These are phyloP conservation scores for Chrysoporthe deuterocubensis DNA, from an alignment of 2,329 filamentous ascomycete genomes.

Conservation along the genomic window DNA sequence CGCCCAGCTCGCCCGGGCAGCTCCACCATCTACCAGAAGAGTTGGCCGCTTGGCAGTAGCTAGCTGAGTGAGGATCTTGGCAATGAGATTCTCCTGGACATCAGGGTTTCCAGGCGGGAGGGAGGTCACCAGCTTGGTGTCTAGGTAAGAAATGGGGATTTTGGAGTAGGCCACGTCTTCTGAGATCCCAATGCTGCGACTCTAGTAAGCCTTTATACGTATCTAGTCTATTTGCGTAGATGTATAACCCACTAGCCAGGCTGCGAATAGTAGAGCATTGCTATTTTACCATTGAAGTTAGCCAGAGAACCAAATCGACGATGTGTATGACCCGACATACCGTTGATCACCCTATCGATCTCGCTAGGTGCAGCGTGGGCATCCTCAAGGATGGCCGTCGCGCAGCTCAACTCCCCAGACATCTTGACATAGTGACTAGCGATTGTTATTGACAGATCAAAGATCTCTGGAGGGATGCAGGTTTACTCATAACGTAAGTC, in stretches of 20 bases:
- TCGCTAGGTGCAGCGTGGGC: conserved; percentile 57
- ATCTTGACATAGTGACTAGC: conserved; percentile 68
- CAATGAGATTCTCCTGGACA: not conserved
- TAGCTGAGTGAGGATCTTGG: conserved; percentile 39
- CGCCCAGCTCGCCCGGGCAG: conserved; percentile 60
- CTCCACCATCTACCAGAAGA: conserved; percentile 67
- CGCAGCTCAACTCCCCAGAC: conserved; percentile 60
- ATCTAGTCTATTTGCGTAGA: not conserved
- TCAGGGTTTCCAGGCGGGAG: not conserved
- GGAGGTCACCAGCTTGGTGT: not conserved
- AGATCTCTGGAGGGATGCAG: not conserved
- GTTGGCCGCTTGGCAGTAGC: conserved; percentile 62
- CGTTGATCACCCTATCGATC: conserved; percentile 64
- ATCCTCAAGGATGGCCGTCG: conserved; percentile 59
- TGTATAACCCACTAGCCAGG: not conserved
- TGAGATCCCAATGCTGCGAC: not conserved
- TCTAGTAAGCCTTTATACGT: not conserved
- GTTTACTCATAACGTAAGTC: conserved; percentile 53
- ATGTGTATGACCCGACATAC: conserved; percentile 34
- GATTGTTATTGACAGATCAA: conserved; percentile 1
- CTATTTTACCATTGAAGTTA: not conserved
- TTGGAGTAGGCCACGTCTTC: not conserved
- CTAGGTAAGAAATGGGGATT: not conserved
- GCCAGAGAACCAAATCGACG: not conserved
- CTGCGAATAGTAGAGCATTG: not conserved